Evolutionary conservation across 169 alveolate genomes (phyloP).

Genomic region (Plasmodium chabaudi): DNA sequence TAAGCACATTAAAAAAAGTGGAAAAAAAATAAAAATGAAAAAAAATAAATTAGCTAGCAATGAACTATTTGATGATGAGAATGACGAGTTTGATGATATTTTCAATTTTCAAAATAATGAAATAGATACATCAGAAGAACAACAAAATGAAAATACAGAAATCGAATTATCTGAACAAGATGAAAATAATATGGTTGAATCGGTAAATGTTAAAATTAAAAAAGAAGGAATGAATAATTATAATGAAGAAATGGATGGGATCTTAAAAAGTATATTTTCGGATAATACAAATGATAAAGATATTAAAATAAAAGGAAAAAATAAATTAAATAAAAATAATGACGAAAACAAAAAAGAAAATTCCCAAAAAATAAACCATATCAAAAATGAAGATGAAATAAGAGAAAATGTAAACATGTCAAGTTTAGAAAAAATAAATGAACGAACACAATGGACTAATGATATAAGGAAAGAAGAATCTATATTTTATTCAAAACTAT

Average conservation of each 20-base stretch:
- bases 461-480: constrained; percentile 74
- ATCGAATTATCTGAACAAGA: neutral
- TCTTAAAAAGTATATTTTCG: constrained; percentile 42
- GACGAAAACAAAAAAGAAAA: neutral
- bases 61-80: constrained; percentile 24
- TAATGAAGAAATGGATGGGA: constrained; percentile 33
- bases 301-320: neutral
- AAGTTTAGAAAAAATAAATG: constrained; percentile 12
- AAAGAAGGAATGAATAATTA: constrained; percentile 8
- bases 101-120: constrained; percentile 12
- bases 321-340: neutral
- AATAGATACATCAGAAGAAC: neutral
- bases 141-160: neutral
- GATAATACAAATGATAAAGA: neutral
- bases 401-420: neutral
- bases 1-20: neutral
- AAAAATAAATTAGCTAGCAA: constrained; percentile 22
- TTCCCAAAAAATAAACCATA: neutral
- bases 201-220: constrained; percentile 9
- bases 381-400: neutral
- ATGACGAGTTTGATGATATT: constrained; percentile 54
- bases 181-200: neutral
- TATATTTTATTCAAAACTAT: constrained; percentile 37
- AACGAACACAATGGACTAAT: constrained; percentile 60
- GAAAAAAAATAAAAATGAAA: constrained; percentile 10